Conservation (phyloP, 1,284 basidiomycete genomes). For the Leccinum glutinopallens region DNA sequence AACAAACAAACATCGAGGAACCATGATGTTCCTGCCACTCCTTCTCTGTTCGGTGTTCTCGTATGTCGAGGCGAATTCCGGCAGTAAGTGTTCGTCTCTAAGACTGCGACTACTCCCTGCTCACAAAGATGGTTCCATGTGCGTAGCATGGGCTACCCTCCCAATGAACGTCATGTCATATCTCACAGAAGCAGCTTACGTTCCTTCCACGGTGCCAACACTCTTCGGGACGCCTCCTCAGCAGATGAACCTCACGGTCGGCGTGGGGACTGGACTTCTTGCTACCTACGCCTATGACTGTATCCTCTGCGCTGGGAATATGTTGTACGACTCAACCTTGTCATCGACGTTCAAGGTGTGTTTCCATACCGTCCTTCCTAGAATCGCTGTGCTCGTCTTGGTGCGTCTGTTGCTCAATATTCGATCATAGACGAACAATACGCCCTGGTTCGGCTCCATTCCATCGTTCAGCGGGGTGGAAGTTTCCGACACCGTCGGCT, state of each 20-base stretch:
- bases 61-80: slow-evolving; percentile 19
- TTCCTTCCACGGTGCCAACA: slow-evolving; percentile 21
- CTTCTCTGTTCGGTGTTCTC: slow-evolving; percentile 11
- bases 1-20: background rate
- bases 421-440: slow-evolving; percentile 22
- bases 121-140: background rate
- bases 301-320: slow-evolving; percentile 31
- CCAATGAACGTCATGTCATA: slow-evolving; percentile 28
- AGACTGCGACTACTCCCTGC: background rate
- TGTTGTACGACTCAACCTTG: slow-evolving; percentile 25
- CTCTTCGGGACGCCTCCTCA: slow-evolving; percentile 34
- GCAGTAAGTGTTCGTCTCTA: slow-evolving; percentile 16
- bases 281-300: slow-evolving; percentile 28
- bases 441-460: slow-evolving; percentile 17
- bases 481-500: slow-evolving; percentile 25
- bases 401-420: background rate
- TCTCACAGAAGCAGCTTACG: slow-evolving; percentile 18
- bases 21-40: slow-evolving; percentile 4
- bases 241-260: slow-evolving; percentile 30
- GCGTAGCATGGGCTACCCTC: slow-evolving; percentile 29
- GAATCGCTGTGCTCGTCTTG: background rate
- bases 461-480: slow-evolving; percentile 25
- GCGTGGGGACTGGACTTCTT: slow-evolving; percentile 16
- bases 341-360: slow-evolving; percentile 34
- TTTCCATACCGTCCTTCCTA: background rate